Evolutionary conservation across 169 alveolate genomes (phyloP).

Genomic region (Theileria sp.): DNA sequence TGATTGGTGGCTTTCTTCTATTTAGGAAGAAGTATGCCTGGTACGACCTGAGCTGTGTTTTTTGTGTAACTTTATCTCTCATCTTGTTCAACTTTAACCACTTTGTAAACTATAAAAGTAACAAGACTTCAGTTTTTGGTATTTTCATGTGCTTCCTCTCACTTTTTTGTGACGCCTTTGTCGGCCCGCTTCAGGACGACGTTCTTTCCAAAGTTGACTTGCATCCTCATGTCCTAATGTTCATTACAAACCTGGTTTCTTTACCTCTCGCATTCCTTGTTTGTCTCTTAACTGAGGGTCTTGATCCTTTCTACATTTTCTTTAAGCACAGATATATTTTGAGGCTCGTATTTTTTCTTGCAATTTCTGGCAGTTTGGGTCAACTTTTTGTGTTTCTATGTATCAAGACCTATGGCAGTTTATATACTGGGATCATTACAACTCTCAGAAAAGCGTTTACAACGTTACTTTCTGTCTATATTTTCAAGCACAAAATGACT

Average conservation of each 20-base stretch:
- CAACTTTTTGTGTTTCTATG: slow-evolving; percentile 84
- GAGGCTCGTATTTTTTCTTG: slow-evolving; percentile 62
- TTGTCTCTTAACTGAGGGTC: slow-evolving; percentile 79
- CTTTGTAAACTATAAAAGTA: slow-evolving; percentile 54
- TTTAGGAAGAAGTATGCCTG: slow-evolving; percentile 85
- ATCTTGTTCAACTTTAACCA: slow-evolving; percentile 78
- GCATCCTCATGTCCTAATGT: slow-evolving; percentile 80
- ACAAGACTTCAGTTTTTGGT: slow-evolving; percentile 79
- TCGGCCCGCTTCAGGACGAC: slow-evolving; percentile 89
- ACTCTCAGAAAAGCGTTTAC: slow-evolving; percentile 84
- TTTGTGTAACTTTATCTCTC: slow-evolving; percentile 80
- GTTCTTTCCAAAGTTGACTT: slow-evolving; percentile 76
- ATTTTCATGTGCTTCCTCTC: slow-evolving; percentile 77
- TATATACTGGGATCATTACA: slow-evolving; percentile 84
- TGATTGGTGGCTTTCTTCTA: slow-evolving; percentile 82
- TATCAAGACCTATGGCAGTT: slow-evolving; percentile 83
- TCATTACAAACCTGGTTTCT: slow-evolving; percentile 80
- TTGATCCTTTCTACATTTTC: slow-evolving; percentile 69
- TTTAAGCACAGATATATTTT: slow-evolving; percentile 52
- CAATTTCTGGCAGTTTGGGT: slow-evolving; percentile 84
- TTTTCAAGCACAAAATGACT: slow-evolving; percentile 80
- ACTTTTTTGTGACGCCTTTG: slow-evolving; percentile 84
- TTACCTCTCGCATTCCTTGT: slow-evolving; percentile 66
- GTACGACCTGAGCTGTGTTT: slow-evolving; percentile 85
- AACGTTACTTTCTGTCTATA: slow-evolving; percentile 82